Conservation (phyloP, 2,329 filamentous ascomycete species). For the Beauveria bassiana region DNA sequence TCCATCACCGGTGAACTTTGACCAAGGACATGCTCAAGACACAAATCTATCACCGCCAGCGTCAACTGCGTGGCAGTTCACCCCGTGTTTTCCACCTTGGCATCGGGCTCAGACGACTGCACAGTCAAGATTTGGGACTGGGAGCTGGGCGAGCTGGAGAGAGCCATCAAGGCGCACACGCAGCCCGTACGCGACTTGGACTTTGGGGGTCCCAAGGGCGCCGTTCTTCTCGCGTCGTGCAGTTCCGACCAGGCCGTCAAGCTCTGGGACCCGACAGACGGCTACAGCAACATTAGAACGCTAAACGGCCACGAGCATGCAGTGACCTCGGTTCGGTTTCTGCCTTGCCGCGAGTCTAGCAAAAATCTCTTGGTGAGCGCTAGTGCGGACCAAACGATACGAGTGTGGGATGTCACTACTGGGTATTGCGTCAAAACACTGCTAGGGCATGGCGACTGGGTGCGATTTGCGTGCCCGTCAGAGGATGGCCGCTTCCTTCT, state of each 20-base stretch:
- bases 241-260: constrained; percentile 89
- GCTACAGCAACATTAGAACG: constrained; percentile 92
- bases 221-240: constrained; percentile 58
- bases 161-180: constrained; percentile 87
- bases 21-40: constrained; percentile 39
- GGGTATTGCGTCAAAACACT: constrained; percentile 87
- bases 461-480: constrained; percentile 76
- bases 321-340: constrained; percentile 80
- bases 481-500: constrained; percentile 76
- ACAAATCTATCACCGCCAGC: constrained; percentile 79
- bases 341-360: constrained; percentile 69
- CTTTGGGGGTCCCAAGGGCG: constrained; percentile 76
- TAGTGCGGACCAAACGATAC: constrained; percentile 74
- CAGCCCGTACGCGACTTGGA: constrained; percentile 83
- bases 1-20: background rate
- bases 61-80: constrained; percentile 90
- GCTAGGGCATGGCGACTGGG: constrained; percentile 78
- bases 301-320: constrained; percentile 88
- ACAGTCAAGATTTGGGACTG: constrained; percentile 98
- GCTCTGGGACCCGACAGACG: constrained; percentile 84
- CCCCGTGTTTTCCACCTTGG: constrained; percentile 81
- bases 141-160: constrained; percentile 84
- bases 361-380: constrained; percentile 80
- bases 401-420: constrained; percentile 88
- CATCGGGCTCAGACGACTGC: constrained; percentile 83